phyloP scores from a whole-genome alignment of 2,329 filamentous ascomycete genomes.

The Magnaporthiopsis poae region DNA sequence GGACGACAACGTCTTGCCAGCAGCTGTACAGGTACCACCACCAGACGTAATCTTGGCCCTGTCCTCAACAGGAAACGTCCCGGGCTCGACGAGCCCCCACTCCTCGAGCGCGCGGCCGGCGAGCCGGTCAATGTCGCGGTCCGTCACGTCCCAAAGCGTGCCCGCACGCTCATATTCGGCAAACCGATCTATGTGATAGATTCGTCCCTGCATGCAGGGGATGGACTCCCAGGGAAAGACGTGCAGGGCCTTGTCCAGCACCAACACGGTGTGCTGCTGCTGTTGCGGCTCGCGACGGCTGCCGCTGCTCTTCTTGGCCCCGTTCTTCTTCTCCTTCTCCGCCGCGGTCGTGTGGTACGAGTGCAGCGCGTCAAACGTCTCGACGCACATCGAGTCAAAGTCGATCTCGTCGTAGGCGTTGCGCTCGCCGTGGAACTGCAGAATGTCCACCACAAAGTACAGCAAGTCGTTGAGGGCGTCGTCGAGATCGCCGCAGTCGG shows the following conservation, averaged over 20 bases:
- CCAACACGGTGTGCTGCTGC: conserved; percentile 64
- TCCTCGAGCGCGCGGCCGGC: conserved; percentile 67
- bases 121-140: conserved; percentile 92
- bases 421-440: conserved; percentile 90
- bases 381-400: conserved; percentile 82
- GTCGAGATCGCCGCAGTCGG: conserved; percentile 61
- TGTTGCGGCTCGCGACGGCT: conserved; percentile 24
- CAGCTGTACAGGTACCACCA: no score
- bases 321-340: conserved; percentile 10
- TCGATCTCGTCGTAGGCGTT: conserved; percentile 98
- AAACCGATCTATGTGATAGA: no score
- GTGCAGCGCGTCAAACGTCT: conserved; percentile 73
- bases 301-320: background rate
- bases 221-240: conserved; percentile 93
- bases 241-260: conserved; percentile 85
- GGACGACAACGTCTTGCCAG: background rate
- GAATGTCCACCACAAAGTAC: conserved; percentile 90
- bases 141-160: conserved; percentile 95
- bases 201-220: conserved; percentile 74
- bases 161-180: no score
- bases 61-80: conserved; percentile 23
- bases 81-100: conserved; percentile 64
- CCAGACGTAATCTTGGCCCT: conserved; percentile 13
- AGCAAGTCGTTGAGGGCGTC: conserved; percentile 84
- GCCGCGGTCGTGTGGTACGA: conserved; percentile 57